Base-by-base conservation (phyloP, 2,329 filamentous ascomycete genomes). In the Colletotrichum limetticola region DNA sequence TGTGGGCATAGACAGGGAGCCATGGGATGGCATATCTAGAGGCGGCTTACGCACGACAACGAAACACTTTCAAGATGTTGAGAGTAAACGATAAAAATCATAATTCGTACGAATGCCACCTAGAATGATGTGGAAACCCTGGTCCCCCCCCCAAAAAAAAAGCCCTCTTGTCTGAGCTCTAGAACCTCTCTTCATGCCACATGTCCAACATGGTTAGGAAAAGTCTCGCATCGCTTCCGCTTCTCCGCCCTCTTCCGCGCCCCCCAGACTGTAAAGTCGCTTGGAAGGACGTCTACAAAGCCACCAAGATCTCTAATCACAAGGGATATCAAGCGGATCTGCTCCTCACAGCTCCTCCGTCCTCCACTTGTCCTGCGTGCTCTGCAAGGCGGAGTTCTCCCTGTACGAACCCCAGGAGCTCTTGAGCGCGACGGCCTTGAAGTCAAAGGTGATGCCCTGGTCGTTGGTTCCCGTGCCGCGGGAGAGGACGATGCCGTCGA, bases 381-480 rank as follows among this genome's bases (percentile, higher is more conserved):
- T 19, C 57, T 26, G 57, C 57, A 32, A 26, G 3, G 32, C 37
- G 2, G 9, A 28, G 60, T 58, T 66, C 71, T 68, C 62, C 30
- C 58, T 49, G 32, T 74, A 72, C 49, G 71, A 16, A 4, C 63
- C 63, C 71, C 71, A 74, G 11, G 71, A 74, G 71, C 71, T 74
- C 68, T 72, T 58, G 19, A 74, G 71, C 32, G 71, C 71, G 4
- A 56, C 53, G 12, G 68, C 68, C 30, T 72, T 72, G 42, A 74
- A 74, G 11, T 74, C 71, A 7, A 74, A 74, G 9, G 61, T 71
- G 26, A 74, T 72, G 52, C 71, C 71, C 22, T 72, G 28, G 16
- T 71, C 62, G n/a, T 30, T 55, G 52, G 68, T 4, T 1, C 68
- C 63, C 19, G 42, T 30, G 28, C 68, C 68, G 28, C 71, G 71